These are phyloP conservation scores for Xylaria acuta DNA, from an alignment of 495 filamentous ascomycete species.

Conservation along the genomic window DNA sequence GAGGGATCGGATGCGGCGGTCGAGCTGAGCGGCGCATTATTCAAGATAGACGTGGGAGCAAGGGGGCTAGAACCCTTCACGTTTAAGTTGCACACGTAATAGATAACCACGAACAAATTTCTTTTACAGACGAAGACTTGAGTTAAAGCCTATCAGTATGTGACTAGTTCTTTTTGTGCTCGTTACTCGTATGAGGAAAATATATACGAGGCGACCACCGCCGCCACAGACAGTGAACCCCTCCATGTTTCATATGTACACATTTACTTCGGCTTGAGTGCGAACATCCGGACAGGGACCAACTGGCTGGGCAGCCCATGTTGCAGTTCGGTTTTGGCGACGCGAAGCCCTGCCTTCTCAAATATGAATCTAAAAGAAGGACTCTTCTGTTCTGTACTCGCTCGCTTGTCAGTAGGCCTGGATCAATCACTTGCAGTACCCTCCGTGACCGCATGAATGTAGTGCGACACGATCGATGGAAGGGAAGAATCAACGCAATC, in stretches of 20 bases:
- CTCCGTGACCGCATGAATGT: neutral
- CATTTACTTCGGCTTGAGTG: constrained; percentile 51
- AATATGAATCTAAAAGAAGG: constrained; percentile 76
- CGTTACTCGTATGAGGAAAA: neutral
- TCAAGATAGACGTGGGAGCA: constrained; percentile 71
- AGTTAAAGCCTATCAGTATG: constrained; percentile 10
- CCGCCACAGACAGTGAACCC: neutral
- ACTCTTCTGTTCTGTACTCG: constrained; percentile 64
- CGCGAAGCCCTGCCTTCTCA: constrained; percentile 66
- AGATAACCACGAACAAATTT: neutral
- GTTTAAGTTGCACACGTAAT: constrained; percentile 53
- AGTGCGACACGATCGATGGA: neutral
- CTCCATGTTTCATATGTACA: neutral
- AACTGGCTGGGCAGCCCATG: constrained; percentile 71
- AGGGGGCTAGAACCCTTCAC: constrained; percentile 62
- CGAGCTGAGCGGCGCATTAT: constrained; percentile 69
- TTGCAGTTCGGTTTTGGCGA: constrained; percentile 78
- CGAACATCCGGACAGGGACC: constrained; percentile 75
- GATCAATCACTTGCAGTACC: neutral
- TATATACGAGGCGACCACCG: neutral
- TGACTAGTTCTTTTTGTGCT: constrained; percentile 4
- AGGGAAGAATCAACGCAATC: neutral
- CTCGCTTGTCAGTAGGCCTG: neutral
- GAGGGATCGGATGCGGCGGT: constrained; percentile 64
- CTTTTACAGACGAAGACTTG: neutral